Base-by-base conservation (phyloP, 257 asterid genomes). In the Solanum stenotomum region DNA sequence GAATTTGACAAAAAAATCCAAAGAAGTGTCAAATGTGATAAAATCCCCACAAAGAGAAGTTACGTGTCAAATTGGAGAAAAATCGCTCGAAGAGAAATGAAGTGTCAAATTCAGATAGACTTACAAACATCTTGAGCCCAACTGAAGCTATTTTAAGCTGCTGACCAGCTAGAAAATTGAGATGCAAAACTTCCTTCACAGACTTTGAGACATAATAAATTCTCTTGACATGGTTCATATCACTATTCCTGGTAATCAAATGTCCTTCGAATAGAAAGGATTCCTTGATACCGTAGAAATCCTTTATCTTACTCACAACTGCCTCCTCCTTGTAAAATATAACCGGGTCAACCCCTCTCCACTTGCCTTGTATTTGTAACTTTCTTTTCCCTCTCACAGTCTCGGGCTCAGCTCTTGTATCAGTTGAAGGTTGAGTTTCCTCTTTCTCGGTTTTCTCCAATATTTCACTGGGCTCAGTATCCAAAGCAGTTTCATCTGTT, bases 311-410 rank as follows among this genome's bases (percentile, higher is more conserved):
- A 31, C 88, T 88, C 72, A 94, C 93, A 87, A 92, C 91, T 44
- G 90, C 85, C 63, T 93, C 98, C 42, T 96, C 99, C 86, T 90
- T 94, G 90, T 93, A 96, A 90, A 97, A 97, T 77, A 97, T 89
- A 90, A 97, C 99, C 34, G 99, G 99, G 89, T 97, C 99, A 33
- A 97, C 98, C 89, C 99, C 99, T 90, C 94, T 91, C 99, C 99
- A 94, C 91, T 91, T 95, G 90, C 99, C 99, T 89, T 96, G 98
- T 88, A 93, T 94, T 89, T 95, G 99, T 86, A 97, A 93, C 91
- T 95, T 96, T 89, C 98, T 94, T 88, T 95, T 96, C 61, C 90
- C 96, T 29, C 93, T 89, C 42, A 31, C 95, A 37, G 33, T 75
- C 84, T 91, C 91, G 22, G 92, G 89, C 76, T 86, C 94, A 87